phyloP scores from a whole-genome alignment of 2,329 filamentous ascomycete species.

The Aspergillus pseudonomiae region DNA sequence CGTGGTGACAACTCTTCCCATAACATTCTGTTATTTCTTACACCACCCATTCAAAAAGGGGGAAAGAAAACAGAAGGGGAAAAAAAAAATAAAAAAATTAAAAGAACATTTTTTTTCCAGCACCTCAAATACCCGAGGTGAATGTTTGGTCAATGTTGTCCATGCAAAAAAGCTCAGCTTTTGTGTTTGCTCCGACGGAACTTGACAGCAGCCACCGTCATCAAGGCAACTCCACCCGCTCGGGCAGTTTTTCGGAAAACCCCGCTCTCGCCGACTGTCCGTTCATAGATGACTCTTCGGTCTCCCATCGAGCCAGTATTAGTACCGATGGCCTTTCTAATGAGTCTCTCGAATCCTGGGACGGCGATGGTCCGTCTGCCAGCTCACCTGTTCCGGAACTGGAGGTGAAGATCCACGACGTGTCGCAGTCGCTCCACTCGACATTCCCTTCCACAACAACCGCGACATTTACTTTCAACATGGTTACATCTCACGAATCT shows the following conservation, averaged over 20 bases:
- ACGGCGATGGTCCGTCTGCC: slow-evolving; percentile 25
- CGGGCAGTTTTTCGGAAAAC: slow-evolving; percentile 28
- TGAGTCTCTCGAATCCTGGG: slow-evolving; percentile 35
- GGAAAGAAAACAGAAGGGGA: background rate
- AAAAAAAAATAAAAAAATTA: background rate
- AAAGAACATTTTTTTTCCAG: background rate
- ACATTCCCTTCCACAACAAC: slow-evolving; percentile 24
- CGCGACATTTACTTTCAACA: slow-evolving; percentile 27
- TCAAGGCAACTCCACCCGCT: slow-evolving; percentile 27
- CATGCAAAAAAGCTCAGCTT: slow-evolving; percentile 39
- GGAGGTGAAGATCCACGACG: slow-evolving; percentile 25
- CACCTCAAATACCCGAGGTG: slow-evolving; percentile 10
- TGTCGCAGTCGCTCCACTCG: slow-evolving; percentile 18
- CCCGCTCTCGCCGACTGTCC: slow-evolving; percentile 28
- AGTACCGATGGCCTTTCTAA: slow-evolving; percentile 39
- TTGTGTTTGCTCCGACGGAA: slow-evolving; percentile 27
- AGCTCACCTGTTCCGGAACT: slow-evolving; percentile 25
- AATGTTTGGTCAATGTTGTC: slow-evolving; percentile 40
- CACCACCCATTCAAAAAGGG: background rate
- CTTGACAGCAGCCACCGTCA: slow-evolving; percentile 22
- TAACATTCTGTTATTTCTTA: background rate
- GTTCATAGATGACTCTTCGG: slow-evolving; percentile 30
- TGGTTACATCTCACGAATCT: slow-evolving; percentile 25
- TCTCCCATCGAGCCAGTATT: slow-evolving; percentile 35
- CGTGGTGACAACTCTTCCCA: background rate